Evolutionary conservation across 2,329 filamentous ascomycete species (phyloP).

Genomic region (Pestalotiopsis sp.): DNA sequence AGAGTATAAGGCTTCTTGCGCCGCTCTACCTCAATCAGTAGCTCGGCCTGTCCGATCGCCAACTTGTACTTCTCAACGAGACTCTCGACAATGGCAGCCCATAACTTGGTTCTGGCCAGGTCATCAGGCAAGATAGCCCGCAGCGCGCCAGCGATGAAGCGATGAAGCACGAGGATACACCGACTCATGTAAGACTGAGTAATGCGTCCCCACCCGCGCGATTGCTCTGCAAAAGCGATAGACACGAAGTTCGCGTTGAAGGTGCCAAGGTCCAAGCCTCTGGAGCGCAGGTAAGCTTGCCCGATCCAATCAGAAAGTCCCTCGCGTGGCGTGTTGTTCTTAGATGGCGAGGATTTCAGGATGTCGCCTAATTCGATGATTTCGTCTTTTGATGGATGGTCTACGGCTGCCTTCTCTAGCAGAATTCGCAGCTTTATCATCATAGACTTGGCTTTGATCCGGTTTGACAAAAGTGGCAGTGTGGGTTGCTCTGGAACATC

Average conservation of each 20-base stretch:
- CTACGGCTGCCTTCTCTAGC: background rate
- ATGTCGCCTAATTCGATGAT: constrained; percentile 13
- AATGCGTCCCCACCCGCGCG: constrained; percentile 30
- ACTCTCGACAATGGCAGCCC: constrained; percentile 22
- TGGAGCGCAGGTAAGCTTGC: constrained; percentile 21
- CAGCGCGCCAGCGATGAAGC: constrained; percentile 27
- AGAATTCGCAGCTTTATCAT: background rate
- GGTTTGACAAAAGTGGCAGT: no score
- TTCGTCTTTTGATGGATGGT: background rate
- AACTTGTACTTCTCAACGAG: constrained; percentile 25
- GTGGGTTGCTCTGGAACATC: no score
- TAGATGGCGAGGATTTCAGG: background rate
- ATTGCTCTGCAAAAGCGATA: constrained; percentile 30
- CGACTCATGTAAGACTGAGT: constrained; percentile 28
- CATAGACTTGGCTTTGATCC: no score
- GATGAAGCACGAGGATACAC: constrained; percentile 30
- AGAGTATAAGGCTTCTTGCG: constrained; percentile 32
- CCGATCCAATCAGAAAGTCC: constrained; percentile 27
- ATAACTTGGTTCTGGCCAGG: constrained; percentile 20
- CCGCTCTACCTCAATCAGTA: constrained; percentile 30
- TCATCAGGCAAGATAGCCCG: constrained; percentile 21
- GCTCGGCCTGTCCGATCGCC: constrained; percentile 24
- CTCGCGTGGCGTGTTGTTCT: background rate
- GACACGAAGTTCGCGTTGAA: constrained; percentile 22
- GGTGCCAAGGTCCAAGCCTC: constrained; percentile 27